A percentile compares a stretch with the other conserved stretches of the same genome.
These are phyloP conservation scores for Chalciporus chontae DNA, from an alignment of 768 basidiomycete species.

Conservation along the genomic window DNA sequence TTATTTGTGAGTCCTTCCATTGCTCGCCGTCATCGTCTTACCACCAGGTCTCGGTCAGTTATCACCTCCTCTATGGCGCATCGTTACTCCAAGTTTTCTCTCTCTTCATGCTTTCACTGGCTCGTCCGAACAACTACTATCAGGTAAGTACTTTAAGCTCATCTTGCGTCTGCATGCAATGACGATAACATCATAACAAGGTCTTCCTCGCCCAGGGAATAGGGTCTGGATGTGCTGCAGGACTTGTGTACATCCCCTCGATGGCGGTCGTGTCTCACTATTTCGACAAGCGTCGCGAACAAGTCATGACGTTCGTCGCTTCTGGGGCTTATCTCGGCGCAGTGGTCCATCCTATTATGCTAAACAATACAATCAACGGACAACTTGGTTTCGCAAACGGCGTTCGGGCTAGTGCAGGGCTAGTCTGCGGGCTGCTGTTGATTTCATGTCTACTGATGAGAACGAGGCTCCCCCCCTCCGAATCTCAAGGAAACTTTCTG, in stretches of 20 bases:
- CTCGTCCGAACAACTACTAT: slow-evolving; percentile 39
- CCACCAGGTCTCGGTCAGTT: slow-evolving; percentile 11
- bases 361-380: slow-evolving; percentile 47
- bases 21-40: not conserved
- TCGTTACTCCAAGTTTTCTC: slow-evolving; percentile 30
- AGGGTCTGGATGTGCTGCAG: slow-evolving; percentile 45
- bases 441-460: slow-evolving; percentile 40
- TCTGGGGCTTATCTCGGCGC: slow-evolving; percentile 59
- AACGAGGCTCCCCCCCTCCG: slow-evolving; percentile 37
- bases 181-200: slow-evolving; percentile 22
- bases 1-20: slow-evolving; percentile 39
- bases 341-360: slow-evolving; percentile 57
- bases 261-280: slow-evolving; percentile 50
- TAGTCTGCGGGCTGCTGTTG: slow-evolving; percentile 37
- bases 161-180: too few species aligned
- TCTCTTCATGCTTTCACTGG: slow-evolving; percentile 46
- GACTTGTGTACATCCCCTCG: slow-evolving; percentile 46
- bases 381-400: slow-evolving; percentile 43
- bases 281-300: slow-evolving; percentile 44
- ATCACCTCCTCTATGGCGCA: slow-evolving; percentile 27
- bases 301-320: slow-evolving; percentile 54
- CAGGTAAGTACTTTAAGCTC: slow-evolving; percentile 28
- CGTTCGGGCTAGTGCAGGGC: slow-evolving; percentile 39
- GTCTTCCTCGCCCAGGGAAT: slow-evolving; percentile 53
- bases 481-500: slow-evolving; percentile 21